Percentiles rank a stretch among this genome's conserved stretches.
These are phyloP conservation scores for Epithele typhae DNA, from an alignment of 768 basidiomycete genomes.

Conservation along the genomic window DNA sequence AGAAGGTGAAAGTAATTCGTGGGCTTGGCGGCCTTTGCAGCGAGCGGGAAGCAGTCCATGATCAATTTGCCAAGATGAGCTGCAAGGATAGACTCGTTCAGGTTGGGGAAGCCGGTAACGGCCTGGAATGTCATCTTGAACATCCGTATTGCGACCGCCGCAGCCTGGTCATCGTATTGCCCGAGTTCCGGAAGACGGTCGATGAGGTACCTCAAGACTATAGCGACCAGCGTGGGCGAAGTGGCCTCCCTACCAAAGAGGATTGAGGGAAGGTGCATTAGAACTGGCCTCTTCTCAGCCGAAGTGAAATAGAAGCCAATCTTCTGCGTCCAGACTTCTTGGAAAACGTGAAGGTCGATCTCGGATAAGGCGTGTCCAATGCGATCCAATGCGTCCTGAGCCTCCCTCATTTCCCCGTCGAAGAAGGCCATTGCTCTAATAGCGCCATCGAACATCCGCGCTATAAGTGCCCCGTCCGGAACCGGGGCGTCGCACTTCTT, in stretches of 20 bases:
- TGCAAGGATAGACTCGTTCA: constrained; percentile 91
- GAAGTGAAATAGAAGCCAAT: constrained; percentile 88
- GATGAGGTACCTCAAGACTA: constrained; percentile 83
- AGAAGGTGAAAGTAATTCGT: constrained; percentile 91
- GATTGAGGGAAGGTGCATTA: constrained; percentile 81
- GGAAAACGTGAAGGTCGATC: constrained; percentile 87
- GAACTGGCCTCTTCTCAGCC: constrained; percentile 67
- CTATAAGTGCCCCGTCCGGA: constrained; percentile 84
- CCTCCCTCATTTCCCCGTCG: constrained; percentile 63
- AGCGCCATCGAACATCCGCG: constrained; percentile 81
- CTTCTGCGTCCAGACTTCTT: constrained; percentile 93
- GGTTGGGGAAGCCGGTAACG: constrained; percentile 62
- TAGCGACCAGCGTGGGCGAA: constrained; percentile 80
- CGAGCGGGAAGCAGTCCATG: constrained; percentile 94
- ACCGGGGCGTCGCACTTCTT: constrained; percentile 75
- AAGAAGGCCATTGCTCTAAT: constrained; percentile 80
- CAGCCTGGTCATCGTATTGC: constrained; percentile 76
- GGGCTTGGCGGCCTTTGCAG: constrained; percentile 87
- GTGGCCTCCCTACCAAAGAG: constrained; percentile 76
- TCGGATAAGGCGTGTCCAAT: constrained; percentile 70
- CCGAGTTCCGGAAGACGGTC: constrained; percentile 79
- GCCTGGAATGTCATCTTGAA: constrained; percentile 96
- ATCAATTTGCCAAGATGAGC: constrained; percentile 89
- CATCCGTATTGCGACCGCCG: constrained; percentile 80
- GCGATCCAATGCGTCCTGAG: constrained; percentile 82